Conservation (phyloP, 2,329 filamentous ascomycete species). For the Nemania sp. region DNA sequence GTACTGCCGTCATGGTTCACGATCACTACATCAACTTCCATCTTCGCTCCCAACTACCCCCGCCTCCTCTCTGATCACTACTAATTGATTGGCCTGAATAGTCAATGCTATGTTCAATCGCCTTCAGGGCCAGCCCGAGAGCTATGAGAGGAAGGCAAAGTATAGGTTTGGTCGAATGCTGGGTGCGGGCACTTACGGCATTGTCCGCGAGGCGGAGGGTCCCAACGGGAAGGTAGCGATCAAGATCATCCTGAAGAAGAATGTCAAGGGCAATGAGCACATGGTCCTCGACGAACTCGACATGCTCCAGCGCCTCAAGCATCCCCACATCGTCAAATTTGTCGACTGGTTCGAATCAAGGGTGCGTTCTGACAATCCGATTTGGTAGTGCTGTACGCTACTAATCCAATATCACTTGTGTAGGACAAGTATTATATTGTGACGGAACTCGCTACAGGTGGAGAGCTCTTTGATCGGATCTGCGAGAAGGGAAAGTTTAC, state of each 20-base stretch:
- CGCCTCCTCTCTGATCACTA: constrained; percentile 11
- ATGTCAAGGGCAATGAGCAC: constrained; percentile 95
- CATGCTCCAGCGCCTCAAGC: constrained; percentile 87
- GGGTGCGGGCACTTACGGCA: constrained; percentile 96
- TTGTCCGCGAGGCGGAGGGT: constrained; percentile 92
- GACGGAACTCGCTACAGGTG: constrained; percentile 91
- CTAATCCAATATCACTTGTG: constrained; percentile 15
- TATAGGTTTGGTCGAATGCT: constrained; percentile 93
- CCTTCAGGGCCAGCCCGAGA: constrained; percentile 94
- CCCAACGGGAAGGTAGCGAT: constrained; percentile 84
- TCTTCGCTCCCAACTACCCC: not conserved
- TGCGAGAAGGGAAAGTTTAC: constrained; percentile 98
- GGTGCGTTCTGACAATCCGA: constrained; percentile 57
- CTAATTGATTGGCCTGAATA: constrained; percentile 41
- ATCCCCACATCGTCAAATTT: constrained; percentile 95
- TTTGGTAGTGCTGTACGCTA: not conserved
- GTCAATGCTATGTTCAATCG: constrained; percentile 92
- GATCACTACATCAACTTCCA: not conserved
- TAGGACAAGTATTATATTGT: constrained; percentile 99
- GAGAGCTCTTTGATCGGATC: constrained; percentile 96
- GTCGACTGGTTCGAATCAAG: constrained; percentile 99
- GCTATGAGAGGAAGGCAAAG: constrained; percentile 97
- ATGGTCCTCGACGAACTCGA: constrained; percentile 98
- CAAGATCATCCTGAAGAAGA: constrained; percentile 99
- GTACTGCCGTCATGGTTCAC: not conserved